phyloP scores from a whole-genome alignment of 179 eudicot species.

The Sideroxylon spinosum region DNA sequence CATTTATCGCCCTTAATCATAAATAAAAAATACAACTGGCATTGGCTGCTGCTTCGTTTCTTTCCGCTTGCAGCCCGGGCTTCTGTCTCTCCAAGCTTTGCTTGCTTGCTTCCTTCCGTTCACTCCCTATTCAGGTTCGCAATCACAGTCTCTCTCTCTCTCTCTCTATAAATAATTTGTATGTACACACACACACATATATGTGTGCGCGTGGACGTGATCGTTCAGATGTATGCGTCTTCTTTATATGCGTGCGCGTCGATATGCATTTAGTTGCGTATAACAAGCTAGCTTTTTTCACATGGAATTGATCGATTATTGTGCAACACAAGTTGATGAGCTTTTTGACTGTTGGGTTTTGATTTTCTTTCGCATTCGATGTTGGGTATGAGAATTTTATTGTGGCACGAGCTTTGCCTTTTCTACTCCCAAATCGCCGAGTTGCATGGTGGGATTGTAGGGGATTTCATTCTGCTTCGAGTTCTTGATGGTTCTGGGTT shows the following conservation, averaged over 20 bases:
- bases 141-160: background rate
- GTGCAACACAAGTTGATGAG: background rate
- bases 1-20: too few species aligned
- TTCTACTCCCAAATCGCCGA: background rate
- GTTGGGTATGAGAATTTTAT: background rate
- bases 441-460: background rate
- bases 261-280: background rate
- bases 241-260: background rate
- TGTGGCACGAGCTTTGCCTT: background rate
- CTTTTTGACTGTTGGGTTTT: background rate
- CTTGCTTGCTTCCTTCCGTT: slow-evolving; percentile 8
- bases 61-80: background rate
- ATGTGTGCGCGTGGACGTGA: background rate
- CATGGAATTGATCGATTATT: background rate
- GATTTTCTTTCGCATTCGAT: background rate
- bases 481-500: background rate
- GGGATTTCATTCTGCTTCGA: background rate
- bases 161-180: background rate
- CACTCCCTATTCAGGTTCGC: background rate
- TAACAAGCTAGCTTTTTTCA: background rate
- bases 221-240: background rate
- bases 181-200: background rate
- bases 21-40: background rate
- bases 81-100: background rate
- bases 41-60: background rate